Base-by-base conservation (phyloP, 1,284 basidiomycete species). In the Fomitopsis pinicola region DNA sequence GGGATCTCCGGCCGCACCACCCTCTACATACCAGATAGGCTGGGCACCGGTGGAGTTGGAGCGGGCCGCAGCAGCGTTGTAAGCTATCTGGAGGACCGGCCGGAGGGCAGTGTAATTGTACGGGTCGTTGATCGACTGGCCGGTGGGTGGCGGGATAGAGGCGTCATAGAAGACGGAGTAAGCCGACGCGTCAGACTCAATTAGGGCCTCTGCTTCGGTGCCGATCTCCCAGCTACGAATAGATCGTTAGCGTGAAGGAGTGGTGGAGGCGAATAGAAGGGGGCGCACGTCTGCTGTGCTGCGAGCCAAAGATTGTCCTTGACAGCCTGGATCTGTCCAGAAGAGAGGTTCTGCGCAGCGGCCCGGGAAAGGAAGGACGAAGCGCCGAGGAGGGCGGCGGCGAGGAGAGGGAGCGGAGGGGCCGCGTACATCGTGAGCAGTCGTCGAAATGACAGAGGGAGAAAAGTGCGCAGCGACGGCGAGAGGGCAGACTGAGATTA, bases 1-100 rank as follows among this genome's bases (percentile, higher is more conserved):
- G 0, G 95, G 94, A 74, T 97, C 95, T 3, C 78, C 86, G 0
- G 88, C 89, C 0, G 91, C 87, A 17, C 84, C 87, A 22, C 80
- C 78, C 59, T 62, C 57, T 59, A 81, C 84, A 35, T 71, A 67
- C 40, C 86, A 76, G 33, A 87, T 74, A 1, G 84, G 82, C 66
- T 82, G 81, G 2, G 83, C 77, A 22, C 82, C 79, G 0, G 75
- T 69, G 26, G 76, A 54, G 2, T 64, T 63, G 36, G 78, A 66
- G 30, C 82, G 79, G 62, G 78, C 78, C 7, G 73, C 65, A 3
- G 93, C 84, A 50, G 87, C 78, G 35, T 74, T 68, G 9, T 78
- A 74, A 2, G 90, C 84, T 59, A 92, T 87, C 28, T 75, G 66
- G 62, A 89, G 79, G 30, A 89, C 83, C 3, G 84, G 81, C 15